Percentiles rank a stretch among this genome's conserved stretches.
These are phyloP conservation scores for Cytospora mali DNA, from an alignment of 2,329 filamentous ascomycete genomes.

Conservation along the genomic window DNA sequence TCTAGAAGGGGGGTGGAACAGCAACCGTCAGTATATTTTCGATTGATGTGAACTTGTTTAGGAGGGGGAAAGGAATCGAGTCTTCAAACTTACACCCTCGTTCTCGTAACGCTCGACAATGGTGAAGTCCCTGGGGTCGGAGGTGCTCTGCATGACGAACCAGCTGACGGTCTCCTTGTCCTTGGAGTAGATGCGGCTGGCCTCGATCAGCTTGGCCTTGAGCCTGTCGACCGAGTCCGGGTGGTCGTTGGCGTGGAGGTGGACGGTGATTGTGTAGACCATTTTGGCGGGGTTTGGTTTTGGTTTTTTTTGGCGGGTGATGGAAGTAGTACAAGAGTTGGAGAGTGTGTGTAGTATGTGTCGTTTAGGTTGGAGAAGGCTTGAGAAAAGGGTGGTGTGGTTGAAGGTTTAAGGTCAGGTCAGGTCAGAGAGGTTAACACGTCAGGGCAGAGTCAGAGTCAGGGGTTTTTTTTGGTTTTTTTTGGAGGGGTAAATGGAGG, in stretches of 20 bases:
- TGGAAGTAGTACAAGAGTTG: slow-evolving; percentile 15
- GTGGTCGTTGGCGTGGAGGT: slow-evolving; percentile 70
- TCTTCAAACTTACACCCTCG: slow-evolving; percentile 54
- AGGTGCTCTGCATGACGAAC: slow-evolving; percentile 77
- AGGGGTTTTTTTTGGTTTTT: too few relatives aligned
- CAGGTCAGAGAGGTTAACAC: slow-evolving; percentile 4
- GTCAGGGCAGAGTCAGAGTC: not conserved
- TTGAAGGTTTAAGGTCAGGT: not conserved
- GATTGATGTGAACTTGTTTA: not conserved
- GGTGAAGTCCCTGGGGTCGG: slow-evolving; percentile 70
- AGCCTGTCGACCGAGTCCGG: slow-evolving; percentile 66
- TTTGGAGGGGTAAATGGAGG: not conserved
- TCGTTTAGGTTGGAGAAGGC: not conserved
- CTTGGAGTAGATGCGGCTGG: slow-evolving; percentile 70
- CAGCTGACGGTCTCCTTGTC: slow-evolving; percentile 72
- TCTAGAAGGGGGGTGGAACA: slow-evolving; percentile 37
- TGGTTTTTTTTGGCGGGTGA: too few relatives aligned
- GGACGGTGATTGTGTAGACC: slow-evolving; percentile 71
- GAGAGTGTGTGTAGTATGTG: not conserved
- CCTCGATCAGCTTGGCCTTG: slow-evolving; percentile 73
- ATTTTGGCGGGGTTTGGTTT: slow-evolving; percentile 44
- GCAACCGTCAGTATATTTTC: slow-evolving; percentile 4
- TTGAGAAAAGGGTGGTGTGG: not conserved
- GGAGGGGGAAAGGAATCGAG: not conserved
- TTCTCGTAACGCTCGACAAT: slow-evolving; percentile 75